Conservation (phyloP, 176 grass and related monocot species). For the Avena eriantha region DNA sequence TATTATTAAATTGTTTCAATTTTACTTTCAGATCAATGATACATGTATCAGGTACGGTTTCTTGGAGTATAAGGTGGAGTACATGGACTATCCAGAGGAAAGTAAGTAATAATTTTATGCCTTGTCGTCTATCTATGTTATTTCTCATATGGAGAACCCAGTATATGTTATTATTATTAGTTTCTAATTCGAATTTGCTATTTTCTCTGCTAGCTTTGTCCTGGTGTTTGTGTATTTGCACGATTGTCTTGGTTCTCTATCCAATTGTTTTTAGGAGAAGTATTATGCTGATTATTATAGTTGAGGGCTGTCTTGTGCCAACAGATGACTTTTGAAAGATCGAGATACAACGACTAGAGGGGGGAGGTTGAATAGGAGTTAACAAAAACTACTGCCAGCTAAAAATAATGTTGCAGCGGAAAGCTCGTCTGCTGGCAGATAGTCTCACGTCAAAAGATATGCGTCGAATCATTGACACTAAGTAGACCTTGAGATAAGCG, state of each 20-base stretch:
- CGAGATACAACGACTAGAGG: too few relatives aligned
- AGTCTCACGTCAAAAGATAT: too few relatives aligned
- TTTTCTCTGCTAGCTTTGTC: conserved; percentile 9
- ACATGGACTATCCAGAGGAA: conserved; percentile 73
- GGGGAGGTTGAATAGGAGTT: too few relatives aligned
- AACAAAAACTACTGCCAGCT: too few relatives aligned
- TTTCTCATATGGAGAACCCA: neutral
- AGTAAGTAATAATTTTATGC: conserved; percentile 52
- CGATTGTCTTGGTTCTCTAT: neutral
- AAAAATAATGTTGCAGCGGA: too few relatives aligned
- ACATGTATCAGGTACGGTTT: conserved; percentile 36
- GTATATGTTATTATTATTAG: neutral
- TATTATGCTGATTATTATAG: neutral
- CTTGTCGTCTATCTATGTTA: neutral
- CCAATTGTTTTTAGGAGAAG: neutral
- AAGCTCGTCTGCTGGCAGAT: too few relatives aligned
- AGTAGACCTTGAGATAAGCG: too few relatives aligned
- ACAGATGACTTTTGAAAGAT: neutral
- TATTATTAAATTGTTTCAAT: conserved; percentile 12
- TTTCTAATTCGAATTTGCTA: neutral
- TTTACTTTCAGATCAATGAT: conserved; percentile 51
- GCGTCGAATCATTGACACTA: too few relatives aligned
- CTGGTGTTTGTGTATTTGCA: neutral
- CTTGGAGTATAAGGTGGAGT: conserved; percentile 49
- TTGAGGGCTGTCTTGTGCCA: neutral